Percentiles rank a stretch among this genome's conserved stretches.
Conservation (phyloP, 169 alveolate species). For the Eimeria sp. region DNA sequence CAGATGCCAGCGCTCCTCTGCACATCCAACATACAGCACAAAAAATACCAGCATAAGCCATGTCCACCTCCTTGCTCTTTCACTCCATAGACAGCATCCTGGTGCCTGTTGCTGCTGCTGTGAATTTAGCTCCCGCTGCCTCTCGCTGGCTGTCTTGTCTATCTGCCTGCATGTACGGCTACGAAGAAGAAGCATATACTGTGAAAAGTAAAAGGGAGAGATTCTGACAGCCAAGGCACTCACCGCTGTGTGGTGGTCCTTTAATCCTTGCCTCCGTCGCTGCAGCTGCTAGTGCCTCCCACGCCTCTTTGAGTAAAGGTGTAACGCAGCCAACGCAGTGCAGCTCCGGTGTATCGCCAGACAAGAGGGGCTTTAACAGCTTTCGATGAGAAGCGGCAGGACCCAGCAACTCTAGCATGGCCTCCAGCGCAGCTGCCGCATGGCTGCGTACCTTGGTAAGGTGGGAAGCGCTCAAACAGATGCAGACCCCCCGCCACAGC, state of each 20-base stretch:
- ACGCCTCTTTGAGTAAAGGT: constrained; percentile 27
- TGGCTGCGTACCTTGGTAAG: constrained; percentile 63
- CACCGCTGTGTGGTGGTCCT: neutral
- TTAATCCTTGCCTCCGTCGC: neutral
- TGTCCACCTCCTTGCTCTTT: neutral
- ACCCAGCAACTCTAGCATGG: constrained; percentile 18
- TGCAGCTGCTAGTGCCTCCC: constrained; percentile 59
- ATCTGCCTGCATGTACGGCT: neutral
- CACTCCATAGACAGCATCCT: neutral
- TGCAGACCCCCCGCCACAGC: constrained; percentile 42
- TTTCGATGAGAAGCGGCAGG: neutral
- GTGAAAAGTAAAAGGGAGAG: neutral
- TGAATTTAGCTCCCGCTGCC: neutral
- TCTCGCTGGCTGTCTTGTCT: neutral
- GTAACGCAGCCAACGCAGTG: constrained; percentile 14
- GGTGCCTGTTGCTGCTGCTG: neutral
- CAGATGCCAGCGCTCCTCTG: constrained; percentile 24
- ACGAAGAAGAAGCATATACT: neutral
- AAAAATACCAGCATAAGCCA: neutral
- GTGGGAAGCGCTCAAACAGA: constrained; percentile 43
- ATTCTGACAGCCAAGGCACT: neutral
- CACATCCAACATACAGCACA: neutral
- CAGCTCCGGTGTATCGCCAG: constrained; percentile 1
- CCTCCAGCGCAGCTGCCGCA: constrained; percentile 53
- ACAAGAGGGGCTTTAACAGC: too few species aligned